These are phyloP conservation scores for Lactarius sp. DNA, from an alignment of 768 basidiomycete genomes.

Conservation along the genomic window DNA sequence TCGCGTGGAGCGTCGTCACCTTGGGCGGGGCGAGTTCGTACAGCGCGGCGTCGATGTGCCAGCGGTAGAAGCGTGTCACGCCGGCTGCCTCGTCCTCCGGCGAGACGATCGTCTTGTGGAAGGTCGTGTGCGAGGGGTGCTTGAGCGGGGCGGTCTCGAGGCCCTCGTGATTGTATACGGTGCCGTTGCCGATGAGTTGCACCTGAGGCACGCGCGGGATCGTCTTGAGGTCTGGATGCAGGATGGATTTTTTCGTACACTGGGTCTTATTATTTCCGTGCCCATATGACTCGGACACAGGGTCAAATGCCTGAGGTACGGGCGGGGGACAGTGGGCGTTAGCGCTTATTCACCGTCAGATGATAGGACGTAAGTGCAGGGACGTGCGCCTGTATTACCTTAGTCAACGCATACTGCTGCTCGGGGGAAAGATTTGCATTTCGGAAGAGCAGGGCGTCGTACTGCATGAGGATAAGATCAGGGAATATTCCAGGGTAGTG, in stretches of 20 bases:
- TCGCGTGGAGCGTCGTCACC: slow-evolving; percentile 78
- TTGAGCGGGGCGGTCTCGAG: slow-evolving; percentile 67
- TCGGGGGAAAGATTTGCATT: slow-evolving; percentile 65
- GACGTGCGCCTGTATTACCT: slow-evolving; percentile 42
- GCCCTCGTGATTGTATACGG: slow-evolving; percentile 71
- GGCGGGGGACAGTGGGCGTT: not conserved
- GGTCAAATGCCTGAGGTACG: slow-evolving; percentile 66
- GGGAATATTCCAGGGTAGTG: not conserved
- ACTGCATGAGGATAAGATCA: slow-evolving; percentile 37
- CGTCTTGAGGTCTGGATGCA: slow-evolving; percentile 84
- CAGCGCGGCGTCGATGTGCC: slow-evolving; percentile 87
- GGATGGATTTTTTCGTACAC: slow-evolving; percentile 67
- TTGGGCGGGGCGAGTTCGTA: slow-evolving; percentile 72
- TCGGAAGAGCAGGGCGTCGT: slow-evolving; percentile 72
- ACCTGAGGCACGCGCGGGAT: slow-evolving; percentile 84
- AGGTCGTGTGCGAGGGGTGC: slow-evolving; percentile 78
- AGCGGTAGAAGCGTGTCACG: slow-evolving; percentile 76
- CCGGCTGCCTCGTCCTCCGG: slow-evolving; percentile 67
- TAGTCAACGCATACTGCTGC: slow-evolving; percentile 80
- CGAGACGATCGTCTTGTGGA: slow-evolving; percentile 72
- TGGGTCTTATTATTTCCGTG: slow-evolving; percentile 88
- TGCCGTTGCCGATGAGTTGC: slow-evolving; percentile 86
- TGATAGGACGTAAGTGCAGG: not conserved
- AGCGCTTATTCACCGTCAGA: slow-evolving; percentile 2
- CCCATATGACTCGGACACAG: slow-evolving; percentile 58